A percentile compares a stretch with the other conserved stretches of the same genome.
phyloP scores from a whole-genome alignment of 2,329 filamentous ascomycete genomes.

The Phaeosphaeria sp. region DNA sequence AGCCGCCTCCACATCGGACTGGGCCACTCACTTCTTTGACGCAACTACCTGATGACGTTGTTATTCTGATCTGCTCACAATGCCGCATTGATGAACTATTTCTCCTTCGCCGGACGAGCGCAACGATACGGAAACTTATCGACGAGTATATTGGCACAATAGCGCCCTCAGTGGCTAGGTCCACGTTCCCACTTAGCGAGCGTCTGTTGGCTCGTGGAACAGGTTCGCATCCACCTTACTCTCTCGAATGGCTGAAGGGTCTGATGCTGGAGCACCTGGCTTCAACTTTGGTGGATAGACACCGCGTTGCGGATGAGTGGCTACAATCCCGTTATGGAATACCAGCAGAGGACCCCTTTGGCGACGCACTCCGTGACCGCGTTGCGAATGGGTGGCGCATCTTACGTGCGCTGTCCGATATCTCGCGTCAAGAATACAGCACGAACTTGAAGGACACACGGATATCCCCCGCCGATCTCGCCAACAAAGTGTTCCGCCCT shows the following conservation, averaged over 20 bases:
- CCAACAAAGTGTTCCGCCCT: slow-evolving; percentile 18
- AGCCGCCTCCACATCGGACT: background rate
- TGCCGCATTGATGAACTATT: slow-evolving; percentile 39
- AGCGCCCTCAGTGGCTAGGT: slow-evolving; percentile 32
- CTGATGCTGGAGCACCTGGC: slow-evolving; percentile 40
- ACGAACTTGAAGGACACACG: slow-evolving; percentile 8
- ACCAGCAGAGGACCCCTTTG: slow-evolving; percentile 37
- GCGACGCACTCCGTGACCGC: slow-evolving; percentile 33
- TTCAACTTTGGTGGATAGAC: slow-evolving; percentile 36
- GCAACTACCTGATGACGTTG: slow-evolving; percentile 37
- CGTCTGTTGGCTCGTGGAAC: slow-evolving; percentile 20
- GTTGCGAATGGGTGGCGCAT: slow-evolving; percentile 40
- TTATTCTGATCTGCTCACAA: slow-evolving; percentile 35
- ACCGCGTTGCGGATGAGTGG: slow-evolving; percentile 30
- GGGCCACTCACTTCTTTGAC: slow-evolving; percentile 10
- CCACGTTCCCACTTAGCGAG: slow-evolving; percentile 30
- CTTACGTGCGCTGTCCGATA: slow-evolving; percentile 29
- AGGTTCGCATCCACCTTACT: slow-evolving; percentile 10
- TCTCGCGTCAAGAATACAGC: slow-evolving; percentile 30
- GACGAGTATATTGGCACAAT: slow-evolving; percentile 34
- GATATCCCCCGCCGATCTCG: slow-evolving; percentile 16
- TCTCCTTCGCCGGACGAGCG: slow-evolving; percentile 25
- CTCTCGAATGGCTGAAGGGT: slow-evolving; percentile 29
- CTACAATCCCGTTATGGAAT: slow-evolving; percentile 30
- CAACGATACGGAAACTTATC: slow-evolving; percentile 29